Evolutionary conservation across 108 stramenopile genomes (phyloP), one percentile per base, ranked within the genome.

Genomic region (Cyclotella choctawhatcheeana): DNA sequence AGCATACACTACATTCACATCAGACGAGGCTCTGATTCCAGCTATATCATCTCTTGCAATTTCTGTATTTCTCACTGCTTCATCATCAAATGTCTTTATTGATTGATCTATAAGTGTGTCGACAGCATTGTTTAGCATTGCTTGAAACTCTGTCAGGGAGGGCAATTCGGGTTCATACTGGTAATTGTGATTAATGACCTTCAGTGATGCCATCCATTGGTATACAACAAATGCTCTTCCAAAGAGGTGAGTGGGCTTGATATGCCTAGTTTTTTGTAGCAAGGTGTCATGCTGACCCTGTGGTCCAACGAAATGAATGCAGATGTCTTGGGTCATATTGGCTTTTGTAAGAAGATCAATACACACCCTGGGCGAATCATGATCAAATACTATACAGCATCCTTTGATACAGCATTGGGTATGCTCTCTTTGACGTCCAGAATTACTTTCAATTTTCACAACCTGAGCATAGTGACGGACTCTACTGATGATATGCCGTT

Each of bases 21-120:
- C 53, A 18, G 52, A 51, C 17, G 52, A 51, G 17, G 50, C 52
- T 31, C 67, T 51, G 18, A 67, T 32, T 5, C 67, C 67, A 18
- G 67, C 67, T 17, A 67, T 29, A 53, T 67, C 67, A 35, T 67
- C 67, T 67, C n/a, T 31, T 55, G 25, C 37, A 21, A 67, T 67
- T 21, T 7, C 16, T 21, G 27, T 7, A 21, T 12, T 67, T 20
- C 31, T 40, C 16, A 18, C 33, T 22, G 31, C 29, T 27, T 67
- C 29, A 32, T 67, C 67, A 29, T 67, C 31, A 24, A 54, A 67
- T 14, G 67, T 67, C 12, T 33, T 55, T 7, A 67, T 12, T 16
- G 67, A 35, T 24, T 67, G 18, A 5, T 24, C 5, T 1, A 67
- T 5, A 31, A 67, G 31, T 12, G 6, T n/a, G 4, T 25, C 22